Evolutionary conservation across 2,329 filamentous ascomycete genomes (phyloP).

Genomic region (Cladosporium sp.): DNA sequence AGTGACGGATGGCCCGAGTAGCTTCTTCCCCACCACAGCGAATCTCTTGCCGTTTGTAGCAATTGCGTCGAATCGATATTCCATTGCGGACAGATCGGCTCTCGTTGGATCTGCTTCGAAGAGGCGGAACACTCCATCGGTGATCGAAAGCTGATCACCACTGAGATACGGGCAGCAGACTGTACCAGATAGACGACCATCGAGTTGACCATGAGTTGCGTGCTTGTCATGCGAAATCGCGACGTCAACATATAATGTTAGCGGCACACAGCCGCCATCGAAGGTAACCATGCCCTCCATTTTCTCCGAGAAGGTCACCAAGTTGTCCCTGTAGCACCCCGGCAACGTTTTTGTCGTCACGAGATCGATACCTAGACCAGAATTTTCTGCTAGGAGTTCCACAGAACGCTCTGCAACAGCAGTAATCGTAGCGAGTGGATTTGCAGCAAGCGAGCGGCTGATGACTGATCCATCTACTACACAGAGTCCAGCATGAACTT

Average conservation of each 20-base stretch:
- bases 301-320: background rate
- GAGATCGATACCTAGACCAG: background rate
- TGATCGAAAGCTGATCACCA: background rate
- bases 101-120: background rate
- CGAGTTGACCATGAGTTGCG: background rate
- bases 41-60: background rate
- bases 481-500: constrained; percentile 59
- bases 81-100: background rate
- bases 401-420: constrained; percentile 67
- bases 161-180: background rate
- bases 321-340: too few species aligned
- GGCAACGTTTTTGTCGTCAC: background rate
- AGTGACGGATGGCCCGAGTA: background rate
- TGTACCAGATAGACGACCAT: background rate
- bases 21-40: constrained; percentile 29
- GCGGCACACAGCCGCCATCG: background rate
- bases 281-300: background rate
- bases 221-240: background rate
- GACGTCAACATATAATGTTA: background rate
- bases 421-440: constrained; percentile 69
- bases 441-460: constrained; percentile 63
- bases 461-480: constrained; percentile 64
- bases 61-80: background rate
- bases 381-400: constrained; percentile 33
- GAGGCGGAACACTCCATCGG: background rate